These are phyloP conservation scores for Paraphoma sp. DNA, from an alignment of 2,329 filamentous ascomycete species.

Conservation along the genomic window DNA sequence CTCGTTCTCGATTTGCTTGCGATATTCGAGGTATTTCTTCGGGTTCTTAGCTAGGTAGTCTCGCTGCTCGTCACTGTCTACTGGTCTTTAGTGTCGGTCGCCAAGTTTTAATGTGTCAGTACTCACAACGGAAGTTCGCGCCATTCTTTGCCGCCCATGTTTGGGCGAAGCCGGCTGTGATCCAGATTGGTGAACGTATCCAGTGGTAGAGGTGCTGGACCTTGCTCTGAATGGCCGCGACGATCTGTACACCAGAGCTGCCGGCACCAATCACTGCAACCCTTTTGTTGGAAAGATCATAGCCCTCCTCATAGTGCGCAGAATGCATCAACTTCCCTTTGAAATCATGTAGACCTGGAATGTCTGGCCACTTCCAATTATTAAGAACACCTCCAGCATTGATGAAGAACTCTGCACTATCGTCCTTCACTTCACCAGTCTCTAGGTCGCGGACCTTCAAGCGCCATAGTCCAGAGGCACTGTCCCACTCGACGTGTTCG, in stretches of 20 bases:
- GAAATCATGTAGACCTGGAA: slow-evolving; percentile 49
- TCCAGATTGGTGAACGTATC: slow-evolving; percentile 55
- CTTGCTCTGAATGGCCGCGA: slow-evolving; percentile 49
- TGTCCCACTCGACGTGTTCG: slow-evolving; percentile 27
- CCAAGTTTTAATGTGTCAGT: no score
- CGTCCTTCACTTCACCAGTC: slow-evolving; percentile 19
- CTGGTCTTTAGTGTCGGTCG: slow-evolving; percentile 8
- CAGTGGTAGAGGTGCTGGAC: slow-evolving; percentile 51
- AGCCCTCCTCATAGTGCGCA: slow-evolving; percentile 50
- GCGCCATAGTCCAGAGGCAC: slow-evolving; percentile 21
- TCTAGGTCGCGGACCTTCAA: slow-evolving; percentile 18
- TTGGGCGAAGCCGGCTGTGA: slow-evolving; percentile 57
- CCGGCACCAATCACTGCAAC: slow-evolving; percentile 54
- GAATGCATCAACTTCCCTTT: slow-evolving; percentile 54
- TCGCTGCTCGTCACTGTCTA: slow-evolving; percentile 50
- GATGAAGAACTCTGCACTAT: slow-evolving; percentile 32
- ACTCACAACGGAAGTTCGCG: slow-evolving; percentile 55
- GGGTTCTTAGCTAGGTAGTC: slow-evolving; percentile 50
- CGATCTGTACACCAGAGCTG: slow-evolving; percentile 52
- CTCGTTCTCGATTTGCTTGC: slow-evolving; percentile 57
- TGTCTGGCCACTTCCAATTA: slow-evolving; percentile 52
- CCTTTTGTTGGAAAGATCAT: slow-evolving; percentile 44
- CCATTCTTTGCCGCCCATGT: slow-evolving; percentile 56
- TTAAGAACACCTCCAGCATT: slow-evolving; percentile 31
- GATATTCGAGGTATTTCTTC: slow-evolving; percentile 55